phyloP scores from a whole-genome alignment of 2,329 filamentous ascomycete species.

The Sclerotinia minor region DNA sequence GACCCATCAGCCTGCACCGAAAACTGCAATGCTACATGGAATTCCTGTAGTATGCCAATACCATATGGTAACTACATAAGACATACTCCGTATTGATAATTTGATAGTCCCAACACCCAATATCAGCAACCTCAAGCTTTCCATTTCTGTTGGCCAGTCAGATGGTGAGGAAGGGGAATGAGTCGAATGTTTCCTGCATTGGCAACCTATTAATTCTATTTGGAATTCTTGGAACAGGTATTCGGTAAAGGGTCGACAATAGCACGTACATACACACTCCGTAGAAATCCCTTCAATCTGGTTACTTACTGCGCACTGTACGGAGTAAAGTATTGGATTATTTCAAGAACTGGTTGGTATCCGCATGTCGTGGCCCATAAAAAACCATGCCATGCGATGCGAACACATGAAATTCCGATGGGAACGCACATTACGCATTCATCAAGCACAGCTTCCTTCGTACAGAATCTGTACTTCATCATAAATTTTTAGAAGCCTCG shows the following conservation, averaged over 20 bases:
- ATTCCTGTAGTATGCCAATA: background rate
- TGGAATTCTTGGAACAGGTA: slow-evolving; percentile 13
- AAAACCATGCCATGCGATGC: slow-evolving; percentile 13
- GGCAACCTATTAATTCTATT: background rate
- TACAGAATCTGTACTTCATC: slow-evolving; percentile 1
- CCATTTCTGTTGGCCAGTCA: slow-evolving; percentile 4
- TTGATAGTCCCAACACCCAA: slow-evolving; percentile 1
- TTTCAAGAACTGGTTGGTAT: background rate
- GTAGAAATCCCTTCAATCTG: slow-evolving; percentile 1
- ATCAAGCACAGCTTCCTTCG: slow-evolving; percentile 5
- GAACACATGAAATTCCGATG: slow-evolving; percentile 22
- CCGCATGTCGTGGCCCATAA: slow-evolving; percentile 19
- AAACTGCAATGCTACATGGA: slow-evolving; percentile 7
- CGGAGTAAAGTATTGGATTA: background rate
- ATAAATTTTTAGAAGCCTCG: slow-evolving; percentile 13
- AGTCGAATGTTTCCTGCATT: slow-evolving; percentile 9
- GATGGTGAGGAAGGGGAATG: background rate
- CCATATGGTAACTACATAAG: background rate
- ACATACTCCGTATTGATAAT: background rate
- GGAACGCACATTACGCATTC: slow-evolving; percentile 15
- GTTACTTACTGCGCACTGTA: background rate
- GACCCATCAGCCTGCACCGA: background rate
- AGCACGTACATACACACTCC: background rate
- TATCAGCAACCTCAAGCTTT: slow-evolving; percentile 7
- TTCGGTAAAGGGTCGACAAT: slow-evolving; percentile 3